Conservation (phyloP, 2,329 filamentous ascomycete genomes). For the Colletotrichum sojae region DNA sequence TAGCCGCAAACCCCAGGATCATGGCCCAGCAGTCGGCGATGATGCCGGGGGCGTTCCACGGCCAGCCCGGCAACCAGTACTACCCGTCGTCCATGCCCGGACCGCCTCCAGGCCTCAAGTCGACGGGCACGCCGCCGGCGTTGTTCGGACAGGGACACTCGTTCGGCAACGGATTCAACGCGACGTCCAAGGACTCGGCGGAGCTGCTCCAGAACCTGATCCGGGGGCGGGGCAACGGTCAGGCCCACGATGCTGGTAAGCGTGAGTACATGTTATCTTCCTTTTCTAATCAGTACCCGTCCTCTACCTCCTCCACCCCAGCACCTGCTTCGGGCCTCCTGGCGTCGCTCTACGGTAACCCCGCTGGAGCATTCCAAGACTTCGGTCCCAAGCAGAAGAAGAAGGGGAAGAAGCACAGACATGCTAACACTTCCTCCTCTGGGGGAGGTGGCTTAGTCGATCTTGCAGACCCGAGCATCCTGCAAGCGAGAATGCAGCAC, state of each 20-base stretch:
- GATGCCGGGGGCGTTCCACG: slow-evolving; percentile 79
- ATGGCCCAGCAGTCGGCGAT: slow-evolving; percentile 91
- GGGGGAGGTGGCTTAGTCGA: slow-evolving; percentile 99
- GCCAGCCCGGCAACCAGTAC: slow-evolving; percentile 76
- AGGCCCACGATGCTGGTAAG: slow-evolving; percentile 90
- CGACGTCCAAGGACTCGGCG: slow-evolving; percentile 78
- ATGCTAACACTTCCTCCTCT: slow-evolving; percentile 99
- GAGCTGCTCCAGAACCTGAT: slow-evolving; percentile 88
- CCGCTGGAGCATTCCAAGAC: slow-evolving; percentile 90
- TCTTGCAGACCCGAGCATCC: slow-evolving; percentile 99
- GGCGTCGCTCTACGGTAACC: slow-evolving; percentile 91
- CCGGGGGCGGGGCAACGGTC: slow-evolving; percentile 77
- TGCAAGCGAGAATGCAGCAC: slow-evolving; percentile 97
- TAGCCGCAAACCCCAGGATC: slow-evolving; percentile 82
- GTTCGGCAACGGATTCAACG: slow-evolving; percentile 81
- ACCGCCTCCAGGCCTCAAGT: slow-evolving; percentile 94
- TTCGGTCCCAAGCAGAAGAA: slow-evolving; percentile 98
- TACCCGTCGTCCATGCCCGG: slow-evolving; percentile 90
- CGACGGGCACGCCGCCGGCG: slow-evolving; percentile 91
- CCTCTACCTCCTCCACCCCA: slow-evolving; percentile 84
- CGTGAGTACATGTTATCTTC: slow-evolving; percentile 98
- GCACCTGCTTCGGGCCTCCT: slow-evolving; percentile 92
- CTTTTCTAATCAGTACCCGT: slow-evolving; percentile 88
- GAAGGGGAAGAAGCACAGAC: slow-evolving; percentile 99
- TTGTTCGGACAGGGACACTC: slow-evolving; percentile 93